Conservation (phyloP, 345 rosid species). For the Salix viminalis region DNA sequence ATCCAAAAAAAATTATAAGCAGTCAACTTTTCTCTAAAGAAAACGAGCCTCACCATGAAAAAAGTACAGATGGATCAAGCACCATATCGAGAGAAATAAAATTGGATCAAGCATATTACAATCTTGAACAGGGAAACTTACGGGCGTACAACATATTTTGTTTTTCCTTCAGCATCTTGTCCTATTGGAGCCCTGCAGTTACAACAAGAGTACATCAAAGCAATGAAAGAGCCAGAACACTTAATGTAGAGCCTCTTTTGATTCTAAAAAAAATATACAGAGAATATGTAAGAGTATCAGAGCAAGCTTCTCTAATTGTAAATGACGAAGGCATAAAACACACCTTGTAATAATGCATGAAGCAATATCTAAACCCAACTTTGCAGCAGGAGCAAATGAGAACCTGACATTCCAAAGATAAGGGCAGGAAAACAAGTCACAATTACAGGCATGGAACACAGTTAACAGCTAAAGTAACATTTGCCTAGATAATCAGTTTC, state of each 20-base stretch:
- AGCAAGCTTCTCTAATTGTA: not conserved
- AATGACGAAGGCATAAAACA: not conserved
- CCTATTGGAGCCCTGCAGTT: constrained; percentile 77
- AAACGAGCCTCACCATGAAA: not conserved
- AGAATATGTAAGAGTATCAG: not conserved
- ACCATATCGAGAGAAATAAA: not conserved
- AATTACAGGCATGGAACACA: not conserved
- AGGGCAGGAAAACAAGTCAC: constrained; percentile 6
- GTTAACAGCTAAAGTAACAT: not conserved
- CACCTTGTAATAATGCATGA: constrained; percentile 90
- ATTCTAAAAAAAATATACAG: not conserved
- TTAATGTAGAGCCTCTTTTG: not conserved
- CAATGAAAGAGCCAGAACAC: not conserved
- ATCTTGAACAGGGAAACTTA: constrained; percentile 40
- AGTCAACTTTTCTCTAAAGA: not conserved
- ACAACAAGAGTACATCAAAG: constrained; percentile 12
- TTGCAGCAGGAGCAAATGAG: constrained; percentile 73
- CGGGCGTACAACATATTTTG: constrained; percentile 89
- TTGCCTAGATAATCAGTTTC: not conserved
- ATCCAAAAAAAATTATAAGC: not conserved
- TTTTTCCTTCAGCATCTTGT: constrained; percentile 73
- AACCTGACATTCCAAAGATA: constrained; percentile 50
- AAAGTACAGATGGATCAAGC: not conserved
- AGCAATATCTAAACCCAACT: constrained; percentile 83
- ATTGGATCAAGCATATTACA: not conserved